Conservation (phyloP, 192 early-diverging fungal genomes). For the Coemansia sp. region DNA sequence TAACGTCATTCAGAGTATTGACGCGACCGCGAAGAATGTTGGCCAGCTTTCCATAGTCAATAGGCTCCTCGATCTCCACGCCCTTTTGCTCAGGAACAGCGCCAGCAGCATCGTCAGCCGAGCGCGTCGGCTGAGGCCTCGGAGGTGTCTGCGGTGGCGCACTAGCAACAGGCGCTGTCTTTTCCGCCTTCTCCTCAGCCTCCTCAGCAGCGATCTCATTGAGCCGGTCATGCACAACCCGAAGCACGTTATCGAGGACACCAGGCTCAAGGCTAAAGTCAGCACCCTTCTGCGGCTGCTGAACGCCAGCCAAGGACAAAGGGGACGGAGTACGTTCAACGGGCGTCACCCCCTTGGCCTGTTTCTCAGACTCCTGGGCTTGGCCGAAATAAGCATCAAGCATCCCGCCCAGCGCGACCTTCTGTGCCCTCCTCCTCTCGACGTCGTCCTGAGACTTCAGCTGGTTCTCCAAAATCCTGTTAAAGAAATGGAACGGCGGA, state of each 20-base stretch:
- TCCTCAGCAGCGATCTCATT: constrained; percentile 35
- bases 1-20: constrained; percentile 25
- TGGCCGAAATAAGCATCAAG: constrained; percentile 41
- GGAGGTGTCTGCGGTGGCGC: neutral
- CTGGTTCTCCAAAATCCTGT: constrained; percentile 39
- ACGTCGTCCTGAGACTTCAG: constrained; percentile 36
- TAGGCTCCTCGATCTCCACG: constrained; percentile 48
- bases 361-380: neutral
- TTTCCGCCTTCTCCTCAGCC: neutral
- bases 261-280: constrained; percentile 15
- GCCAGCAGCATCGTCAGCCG: constrained; percentile 1
- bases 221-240: constrained; percentile 41
- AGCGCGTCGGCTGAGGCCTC: neutral
- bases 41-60: constrained; percentile 36
- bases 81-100: constrained; percentile 1
- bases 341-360: neutral
- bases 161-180: neutral
- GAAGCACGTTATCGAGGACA: constrained; percentile 39
- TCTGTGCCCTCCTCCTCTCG: constrained; percentile 38
- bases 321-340: neutral
- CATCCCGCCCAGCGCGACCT: constrained; percentile 22
- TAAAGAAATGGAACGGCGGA: constrained; percentile 48
- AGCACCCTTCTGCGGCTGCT: constrained; percentile 4
- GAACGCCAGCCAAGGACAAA: neutral
- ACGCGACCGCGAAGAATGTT: constrained; percentile 40